These are phyloP conservation scores for Amanita thiersii DNA, from an alignment of 768 basidiomycete genomes.

Conservation along the genomic window DNA sequence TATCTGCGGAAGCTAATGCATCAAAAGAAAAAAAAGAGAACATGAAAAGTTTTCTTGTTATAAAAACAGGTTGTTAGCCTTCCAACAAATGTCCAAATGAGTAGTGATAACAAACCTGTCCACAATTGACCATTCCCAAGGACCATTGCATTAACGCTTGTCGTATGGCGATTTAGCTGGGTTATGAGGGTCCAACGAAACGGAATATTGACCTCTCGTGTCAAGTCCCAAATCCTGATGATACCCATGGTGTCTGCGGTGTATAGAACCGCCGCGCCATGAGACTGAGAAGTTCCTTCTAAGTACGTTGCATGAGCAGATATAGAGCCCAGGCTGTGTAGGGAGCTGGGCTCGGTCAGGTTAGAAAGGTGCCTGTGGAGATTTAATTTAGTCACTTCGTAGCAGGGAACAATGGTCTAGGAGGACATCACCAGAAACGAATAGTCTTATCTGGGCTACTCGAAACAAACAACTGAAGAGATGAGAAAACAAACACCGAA, in stretches of 20 bases:
- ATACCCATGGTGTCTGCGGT: constrained; percentile 92
- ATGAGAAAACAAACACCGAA: constrained; percentile 62
- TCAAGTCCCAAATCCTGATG: constrained; percentile 73
- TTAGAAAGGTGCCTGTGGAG: constrained; percentile 53
- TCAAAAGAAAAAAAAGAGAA: not conserved
- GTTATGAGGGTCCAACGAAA: constrained; percentile 47
- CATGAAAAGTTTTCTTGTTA: no score
- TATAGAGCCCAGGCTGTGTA: constrained; percentile 57
- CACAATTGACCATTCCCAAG: constrained; percentile 71
- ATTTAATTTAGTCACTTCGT: not conserved
- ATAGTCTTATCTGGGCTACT: constrained; percentile 87
- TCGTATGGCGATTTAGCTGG: constrained; percentile 70
- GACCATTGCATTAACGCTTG: constrained; percentile 68
- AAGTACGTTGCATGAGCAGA: constrained; percentile 79
- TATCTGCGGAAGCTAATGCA: constrained; percentile 79
- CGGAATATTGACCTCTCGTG: constrained; percentile 26
- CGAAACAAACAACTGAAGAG: constrained; percentile 63
- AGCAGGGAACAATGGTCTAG: no score
- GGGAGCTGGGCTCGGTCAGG: constrained; percentile 27
- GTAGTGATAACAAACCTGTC: constrained; percentile 53
- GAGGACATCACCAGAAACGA: constrained; percentile 73
- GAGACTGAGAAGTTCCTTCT: constrained; percentile 41
- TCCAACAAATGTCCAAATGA: not conserved
- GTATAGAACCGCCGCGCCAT: constrained; percentile 49
- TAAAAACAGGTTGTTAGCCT: no score